Evolutionary conservation across 768 basidiomycete species (phyloP).

Genomic region (Leccinum ochraceum): DNA sequence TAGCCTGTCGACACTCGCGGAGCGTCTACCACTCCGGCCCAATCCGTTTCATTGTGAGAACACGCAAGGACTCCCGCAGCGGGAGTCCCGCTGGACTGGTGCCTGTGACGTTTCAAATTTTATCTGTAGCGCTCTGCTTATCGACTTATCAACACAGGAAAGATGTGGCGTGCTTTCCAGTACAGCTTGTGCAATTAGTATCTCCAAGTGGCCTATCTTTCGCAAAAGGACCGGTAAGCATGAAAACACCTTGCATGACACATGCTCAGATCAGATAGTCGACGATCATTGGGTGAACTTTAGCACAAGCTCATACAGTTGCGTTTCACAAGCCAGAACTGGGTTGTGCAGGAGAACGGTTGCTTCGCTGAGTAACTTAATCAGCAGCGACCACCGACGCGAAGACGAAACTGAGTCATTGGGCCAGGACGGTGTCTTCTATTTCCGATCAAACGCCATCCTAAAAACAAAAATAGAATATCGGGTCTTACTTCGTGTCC

Average conservation of each 20-base stretch:
- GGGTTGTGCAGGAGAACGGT: neutral
- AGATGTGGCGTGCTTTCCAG: neutral
- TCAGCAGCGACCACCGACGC: neutral
- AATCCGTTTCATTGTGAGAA: neutral
- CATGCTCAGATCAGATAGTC: neutral
- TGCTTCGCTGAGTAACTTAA: conserved; percentile 4
- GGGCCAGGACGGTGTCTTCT: neutral
- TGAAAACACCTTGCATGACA: neutral
- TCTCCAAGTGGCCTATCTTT: neutral
- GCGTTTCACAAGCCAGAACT: neutral
- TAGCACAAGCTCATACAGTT: neutral
- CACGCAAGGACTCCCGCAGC: neutral
- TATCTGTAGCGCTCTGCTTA: neutral
- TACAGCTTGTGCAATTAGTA: neutral
- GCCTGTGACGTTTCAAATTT: neutral
- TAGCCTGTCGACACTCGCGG: neutral
- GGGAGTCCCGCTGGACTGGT: neutral
- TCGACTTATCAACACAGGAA: neutral
- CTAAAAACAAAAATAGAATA: no score
- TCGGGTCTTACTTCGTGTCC: neutral
- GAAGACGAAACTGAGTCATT: neutral
- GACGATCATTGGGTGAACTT: neutral
- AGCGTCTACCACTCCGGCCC: no score
- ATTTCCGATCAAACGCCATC: neutral
- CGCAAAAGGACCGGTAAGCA: neutral